These are phyloP conservation scores for Diaporthe citriasiana DNA, from an alignment of 2,329 filamentous ascomycete species.

Conservation along the genomic window DNA sequence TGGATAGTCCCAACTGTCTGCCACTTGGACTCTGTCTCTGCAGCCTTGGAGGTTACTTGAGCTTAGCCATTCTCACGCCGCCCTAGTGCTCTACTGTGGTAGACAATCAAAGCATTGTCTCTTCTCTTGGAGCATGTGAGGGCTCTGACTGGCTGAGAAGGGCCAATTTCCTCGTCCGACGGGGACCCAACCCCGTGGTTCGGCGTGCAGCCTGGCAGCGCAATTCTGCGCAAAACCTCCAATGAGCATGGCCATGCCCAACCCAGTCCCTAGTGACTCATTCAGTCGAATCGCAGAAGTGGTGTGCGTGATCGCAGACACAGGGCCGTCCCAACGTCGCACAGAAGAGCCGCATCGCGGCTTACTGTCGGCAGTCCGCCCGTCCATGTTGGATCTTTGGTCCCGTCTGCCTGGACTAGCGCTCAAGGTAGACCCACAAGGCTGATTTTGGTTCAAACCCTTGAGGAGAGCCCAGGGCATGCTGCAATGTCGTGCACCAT, in stretches of 20 bases:
- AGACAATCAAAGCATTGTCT: not conserved
- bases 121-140: not conserved
- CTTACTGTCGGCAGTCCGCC: constrained; percentile 5
- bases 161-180: constrained; percentile 1
- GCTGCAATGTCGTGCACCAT: not conserved
- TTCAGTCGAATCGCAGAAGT: not conserved
- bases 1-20: not conserved
- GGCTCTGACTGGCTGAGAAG: not conserved
- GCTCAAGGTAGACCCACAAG: constrained; percentile 11
- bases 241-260: constrained; percentile 10
- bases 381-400: not conserved
- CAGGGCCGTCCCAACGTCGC: constrained; percentile 11
- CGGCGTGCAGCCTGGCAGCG: constrained; percentile 17
- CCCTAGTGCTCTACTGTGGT: not conserved
- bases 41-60: constrained; percentile 9
- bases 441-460: constrained; percentile 34
- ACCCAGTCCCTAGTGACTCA: constrained; percentile 4
- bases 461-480: not conserved
- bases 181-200: constrained; percentile 6
- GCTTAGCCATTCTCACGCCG: constrained; percentile 14
- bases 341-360: constrained; percentile 22
- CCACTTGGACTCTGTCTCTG: not conserved
- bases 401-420: constrained; percentile 32
- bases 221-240: constrained; percentile 13
- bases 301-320: not conserved